phyloP scores from a whole-genome alignment of 257 asterid genomes.

The Linderniella brevidens region DNA sequence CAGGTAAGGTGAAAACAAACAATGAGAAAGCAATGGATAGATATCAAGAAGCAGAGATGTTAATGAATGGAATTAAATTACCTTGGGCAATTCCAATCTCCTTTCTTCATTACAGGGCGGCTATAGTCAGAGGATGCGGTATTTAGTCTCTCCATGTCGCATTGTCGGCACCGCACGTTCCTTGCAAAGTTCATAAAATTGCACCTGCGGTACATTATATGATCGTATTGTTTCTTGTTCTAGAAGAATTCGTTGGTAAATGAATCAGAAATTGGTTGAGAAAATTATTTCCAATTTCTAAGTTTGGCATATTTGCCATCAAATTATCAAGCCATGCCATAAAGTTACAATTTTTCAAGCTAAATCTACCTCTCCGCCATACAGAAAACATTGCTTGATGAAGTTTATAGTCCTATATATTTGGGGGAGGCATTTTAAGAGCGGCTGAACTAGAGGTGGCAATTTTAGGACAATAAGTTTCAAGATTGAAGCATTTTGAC shows the following conservation, averaged over 20 bases:
- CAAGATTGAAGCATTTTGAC: too few relatives aligned
- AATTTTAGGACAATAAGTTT: too few relatives aligned
- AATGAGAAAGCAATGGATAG: slow-evolving; percentile 4
- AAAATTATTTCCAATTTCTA: not conserved
- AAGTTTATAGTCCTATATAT: too few relatives aligned
- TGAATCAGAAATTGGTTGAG: not conserved
- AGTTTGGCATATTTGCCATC: too few relatives aligned
- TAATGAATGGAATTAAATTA: slow-evolving; percentile 24
- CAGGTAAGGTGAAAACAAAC: not conserved
- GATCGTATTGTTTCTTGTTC: slow-evolving; percentile 4
- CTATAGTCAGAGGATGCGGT: slow-evolving; percentile 5
- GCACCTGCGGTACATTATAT: slow-evolving; percentile 49
- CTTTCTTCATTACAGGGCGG: slow-evolving; percentile 36
- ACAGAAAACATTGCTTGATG: too few relatives aligned
- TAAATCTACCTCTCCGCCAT: too few relatives aligned
- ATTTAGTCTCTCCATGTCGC: slow-evolving; percentile 37
- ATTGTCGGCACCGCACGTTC: slow-evolving; percentile 44
- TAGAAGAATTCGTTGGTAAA: not conserved
- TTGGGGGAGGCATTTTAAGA: too few relatives aligned
- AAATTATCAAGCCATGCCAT: too few relatives aligned
- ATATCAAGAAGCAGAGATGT: slow-evolving; percentile 1
- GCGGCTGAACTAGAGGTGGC: too few relatives aligned
- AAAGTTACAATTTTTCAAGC: too few relatives aligned
- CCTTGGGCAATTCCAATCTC: slow-evolving; percentile 78
- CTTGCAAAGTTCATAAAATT: slow-evolving; percentile 61